Base-by-base conservation (phyloP, 805 yeast species). In the Starmerella vitae region DNA sequence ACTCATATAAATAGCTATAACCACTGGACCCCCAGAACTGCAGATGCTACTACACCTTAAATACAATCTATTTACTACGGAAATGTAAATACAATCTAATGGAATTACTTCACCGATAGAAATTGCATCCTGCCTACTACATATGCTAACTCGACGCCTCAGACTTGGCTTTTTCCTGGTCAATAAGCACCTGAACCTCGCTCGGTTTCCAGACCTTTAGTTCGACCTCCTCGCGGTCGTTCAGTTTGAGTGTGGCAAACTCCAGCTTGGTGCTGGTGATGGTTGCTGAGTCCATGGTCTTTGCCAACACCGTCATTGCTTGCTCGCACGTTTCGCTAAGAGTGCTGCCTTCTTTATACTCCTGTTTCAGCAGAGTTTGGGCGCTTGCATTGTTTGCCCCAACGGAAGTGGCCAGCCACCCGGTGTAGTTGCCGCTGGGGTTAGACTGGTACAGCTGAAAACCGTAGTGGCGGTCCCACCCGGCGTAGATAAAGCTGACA, bases 311-410 rank as follows among this genome's bases (percentile, higher is more conserved):
- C 63, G 85, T 84, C 56, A 91, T 68, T 7, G 96, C 96, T 57
- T 91, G 67, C 49, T 78, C 82, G 43, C 82, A 71, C 4, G 95
- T 96, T 37, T 78, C 93, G 15, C 55, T 50, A 19, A 64, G 53
- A 34, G 71, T 68, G 51, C 83, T 61, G 41, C 80, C 91, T 51
- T 82, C 88, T 57, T 80, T 84, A 66, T 82, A 91, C 53, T 91
- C 98, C 64, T 86, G 94, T 63, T 91, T 91, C 56, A 91, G 69
- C 47, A 91, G 65, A 1, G 98, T 88, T 65, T 91, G 98, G 1
- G 96, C 96, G 33, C 95, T 86, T 6, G 94, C 74, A 47, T 84
- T 85, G 64, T 91, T 91, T 36, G 96, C 94, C 30, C 99, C 99
- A 44, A 91, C 86, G 51, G 84, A 72, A 25, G 95, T 88, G 32